Evolutionary conservation across 371 early-diverging fungal species (phyloP).

Genomic region (Rhizopus sp.): DNA sequence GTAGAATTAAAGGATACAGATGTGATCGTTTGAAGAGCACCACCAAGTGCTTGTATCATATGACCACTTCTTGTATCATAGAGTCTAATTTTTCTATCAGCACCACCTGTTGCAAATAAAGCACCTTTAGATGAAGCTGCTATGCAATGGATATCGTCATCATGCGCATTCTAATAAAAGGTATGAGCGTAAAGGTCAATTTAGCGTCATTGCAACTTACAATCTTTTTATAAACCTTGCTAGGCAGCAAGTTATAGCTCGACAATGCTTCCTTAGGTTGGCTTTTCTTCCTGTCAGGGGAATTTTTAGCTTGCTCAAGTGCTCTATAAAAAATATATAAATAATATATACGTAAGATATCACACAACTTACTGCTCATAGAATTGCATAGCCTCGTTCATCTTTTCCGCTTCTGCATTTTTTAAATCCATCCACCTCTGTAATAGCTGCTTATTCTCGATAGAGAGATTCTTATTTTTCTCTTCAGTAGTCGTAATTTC

Average conservation of each 20-base stretch:
- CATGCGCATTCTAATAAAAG: conserved; percentile 57
- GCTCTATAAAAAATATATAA: conserved; percentile 5
- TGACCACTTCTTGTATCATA: conserved; percentile 80
- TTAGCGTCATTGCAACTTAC: conserved; percentile 4
- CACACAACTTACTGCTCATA: conserved; percentile 63
- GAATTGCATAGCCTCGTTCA: conserved; percentile 91
- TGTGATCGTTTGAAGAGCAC: conserved; percentile 84
- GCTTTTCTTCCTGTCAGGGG: conserved; percentile 17
- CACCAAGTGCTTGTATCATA: conserved; percentile 67
- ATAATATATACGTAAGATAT: not conserved
- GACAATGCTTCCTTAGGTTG: conserved; percentile 23
- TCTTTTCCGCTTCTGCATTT: conserved; percentile 90
- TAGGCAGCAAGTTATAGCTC: conserved; percentile 17
- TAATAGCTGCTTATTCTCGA: conserved; percentile 85
- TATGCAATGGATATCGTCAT: conserved; percentile 83
- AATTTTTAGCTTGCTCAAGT: conserved; percentile 35
- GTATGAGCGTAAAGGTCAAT: too few relatives aligned
- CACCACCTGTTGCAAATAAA: conserved; percentile 85
- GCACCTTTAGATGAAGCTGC: conserved; percentile 73
- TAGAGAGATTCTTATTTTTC: conserved; percentile 68
- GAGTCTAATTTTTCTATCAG: conserved; percentile 85
- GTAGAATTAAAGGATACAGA: conserved; percentile 79
- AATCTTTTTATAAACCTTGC: conserved; percentile 16
- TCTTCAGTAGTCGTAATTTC: conserved; percentile 89
- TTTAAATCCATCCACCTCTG: conserved; percentile 91